Conservation (phyloP, 208 protist genomes). For the Acanthamoeba sp. region DNA sequence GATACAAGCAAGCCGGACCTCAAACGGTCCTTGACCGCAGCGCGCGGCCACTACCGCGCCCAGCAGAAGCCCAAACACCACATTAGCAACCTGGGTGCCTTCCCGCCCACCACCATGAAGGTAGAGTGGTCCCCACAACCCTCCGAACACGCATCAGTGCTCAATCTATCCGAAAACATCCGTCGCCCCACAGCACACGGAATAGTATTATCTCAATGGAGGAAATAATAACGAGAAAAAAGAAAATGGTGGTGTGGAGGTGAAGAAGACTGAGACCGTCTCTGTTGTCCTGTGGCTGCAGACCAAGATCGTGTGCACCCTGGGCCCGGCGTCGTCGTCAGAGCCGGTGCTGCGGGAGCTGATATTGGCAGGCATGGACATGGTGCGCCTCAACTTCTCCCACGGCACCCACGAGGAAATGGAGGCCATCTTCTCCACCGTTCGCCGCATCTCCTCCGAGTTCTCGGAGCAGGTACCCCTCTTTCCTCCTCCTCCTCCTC, state of each 20-base stretch:
- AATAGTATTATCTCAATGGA: no score
- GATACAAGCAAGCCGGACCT: not conserved
- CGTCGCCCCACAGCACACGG: not conserved
- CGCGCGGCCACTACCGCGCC: constrained; percentile 11
- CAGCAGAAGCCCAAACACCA: constrained; percentile 2
- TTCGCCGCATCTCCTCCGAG: constrained; percentile 62
- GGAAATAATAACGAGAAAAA: no score
- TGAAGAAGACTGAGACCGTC: no score
- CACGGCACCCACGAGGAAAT: constrained; percentile 75
- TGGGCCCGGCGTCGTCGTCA: constrained; percentile 72
- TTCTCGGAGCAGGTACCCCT: constrained; percentile 60
- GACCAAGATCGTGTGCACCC: constrained; percentile 79
- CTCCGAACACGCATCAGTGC: not conserved
- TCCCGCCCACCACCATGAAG: constrained; percentile 70
- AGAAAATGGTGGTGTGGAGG: no score
- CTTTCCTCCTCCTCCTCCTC: not conserved
- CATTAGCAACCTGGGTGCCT: not conserved
- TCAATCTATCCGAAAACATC: not conserved
- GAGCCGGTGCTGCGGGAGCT: constrained; percentile 65
- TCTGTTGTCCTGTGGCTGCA: not conserved
- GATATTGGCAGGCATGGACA: constrained; percentile 75
- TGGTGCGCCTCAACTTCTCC: constrained; percentile 79
- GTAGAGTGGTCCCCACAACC: not conserved
- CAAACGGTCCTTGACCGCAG: not conserved
- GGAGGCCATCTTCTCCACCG: constrained; percentile 65